phyloP scores from a whole-genome alignment of 2,329 filamentous ascomycete genomes.

The Penicillium digitatum region DNA sequence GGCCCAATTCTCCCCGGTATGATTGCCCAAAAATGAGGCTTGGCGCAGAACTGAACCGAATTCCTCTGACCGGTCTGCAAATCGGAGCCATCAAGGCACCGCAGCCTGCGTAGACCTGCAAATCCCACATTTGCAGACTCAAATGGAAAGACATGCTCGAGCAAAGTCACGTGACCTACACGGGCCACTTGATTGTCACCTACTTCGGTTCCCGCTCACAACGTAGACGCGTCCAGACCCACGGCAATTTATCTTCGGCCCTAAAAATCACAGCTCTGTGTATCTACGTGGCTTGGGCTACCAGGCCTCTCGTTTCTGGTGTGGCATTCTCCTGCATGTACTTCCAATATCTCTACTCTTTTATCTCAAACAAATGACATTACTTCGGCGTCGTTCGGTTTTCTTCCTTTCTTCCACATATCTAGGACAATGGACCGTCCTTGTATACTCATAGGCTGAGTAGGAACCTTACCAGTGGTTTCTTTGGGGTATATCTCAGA shows the following conservation, averaged over 20 bases:
- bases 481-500: neutral
- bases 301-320: conserved; percentile 6
- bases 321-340: conserved; percentile 17
- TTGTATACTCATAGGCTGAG: neutral
- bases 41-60: neutral
- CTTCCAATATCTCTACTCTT: conserved; percentile 19
- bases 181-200: neutral
- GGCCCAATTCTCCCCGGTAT: neutral
- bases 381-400: neutral
- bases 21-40: conserved; percentile 4
- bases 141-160: neutral
- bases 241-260: neutral
- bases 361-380: conserved; percentile 4
- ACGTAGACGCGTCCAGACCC: neutral
- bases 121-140: neutral
- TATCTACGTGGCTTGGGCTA: conserved; percentile 2
- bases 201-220: neutral
- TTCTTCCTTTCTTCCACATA: neutral
- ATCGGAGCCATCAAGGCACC: neutral
- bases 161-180: neutral
- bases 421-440: neutral
- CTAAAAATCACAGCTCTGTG: neutral
- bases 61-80: conserved; percentile 1
- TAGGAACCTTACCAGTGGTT: neutral
- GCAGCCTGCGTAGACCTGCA: neutral